Conservation (phyloP, 441 rosid genomes). For the Arabidopsis hybrid region DNA sequence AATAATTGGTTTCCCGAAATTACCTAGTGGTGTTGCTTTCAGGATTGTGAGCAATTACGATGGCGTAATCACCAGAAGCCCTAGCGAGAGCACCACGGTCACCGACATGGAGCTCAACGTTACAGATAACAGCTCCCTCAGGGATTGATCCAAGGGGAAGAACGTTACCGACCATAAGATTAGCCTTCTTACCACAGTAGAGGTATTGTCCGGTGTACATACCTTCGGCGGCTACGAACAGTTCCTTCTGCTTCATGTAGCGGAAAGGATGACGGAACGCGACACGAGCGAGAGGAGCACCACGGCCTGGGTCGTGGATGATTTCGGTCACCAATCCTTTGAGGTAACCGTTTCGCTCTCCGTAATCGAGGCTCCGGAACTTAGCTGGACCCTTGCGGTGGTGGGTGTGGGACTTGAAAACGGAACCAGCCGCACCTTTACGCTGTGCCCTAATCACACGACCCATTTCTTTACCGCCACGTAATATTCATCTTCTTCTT, state of each 20-base stretch:
- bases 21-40: conserved; percentile 77
- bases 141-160: conserved; percentile 72
- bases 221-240: conserved; percentile 79
- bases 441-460: conserved; percentile 83
- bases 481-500: neutral
- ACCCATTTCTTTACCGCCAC: conserved; percentile 53
- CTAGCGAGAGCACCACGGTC: conserved; percentile 78
- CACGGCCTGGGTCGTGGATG: conserved; percentile 85
- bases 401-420: conserved; percentile 86
- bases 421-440: conserved; percentile 70
- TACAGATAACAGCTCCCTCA: conserved; percentile 78
- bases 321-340: conserved; percentile 75
- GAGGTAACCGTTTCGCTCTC: conserved; percentile 78
- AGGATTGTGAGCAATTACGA: conserved; percentile 73
- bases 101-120: conserved; percentile 79
- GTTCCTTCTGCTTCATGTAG: conserved; percentile 83
- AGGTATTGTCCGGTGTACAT: conserved; percentile 76
- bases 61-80: conserved; percentile 73
- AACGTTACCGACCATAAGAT: conserved; percentile 68
- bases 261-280: conserved; percentile 78
- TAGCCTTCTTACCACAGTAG: conserved; percentile 77
- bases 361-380: conserved; percentile 76
- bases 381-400: conserved; percentile 85
- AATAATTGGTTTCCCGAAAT: neutral
- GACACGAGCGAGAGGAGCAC: conserved; percentile 73